phyloP scores from a whole-genome alignment of 768 basidiomycete genomes.

The Mycena indigotica region DNA sequence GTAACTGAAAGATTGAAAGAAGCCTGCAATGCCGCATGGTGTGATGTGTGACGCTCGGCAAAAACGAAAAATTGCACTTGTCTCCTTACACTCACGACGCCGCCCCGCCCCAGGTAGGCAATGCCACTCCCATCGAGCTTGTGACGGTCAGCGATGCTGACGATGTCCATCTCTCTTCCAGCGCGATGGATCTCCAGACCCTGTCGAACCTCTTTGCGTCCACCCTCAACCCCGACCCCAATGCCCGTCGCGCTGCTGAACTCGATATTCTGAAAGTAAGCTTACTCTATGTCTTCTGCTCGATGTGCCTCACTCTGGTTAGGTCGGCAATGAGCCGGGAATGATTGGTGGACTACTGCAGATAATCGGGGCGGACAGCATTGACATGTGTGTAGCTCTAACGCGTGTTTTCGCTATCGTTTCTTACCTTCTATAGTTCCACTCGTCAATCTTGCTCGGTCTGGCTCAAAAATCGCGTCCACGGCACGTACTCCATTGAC shows the following conservation, averaged over 20 bases:
- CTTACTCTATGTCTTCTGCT: no score
- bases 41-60: neutral
- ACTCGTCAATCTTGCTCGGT: conserved; percentile 86
- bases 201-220: conserved; percentile 79
- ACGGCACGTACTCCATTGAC: conserved; percentile 62
- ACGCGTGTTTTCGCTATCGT: conserved; percentile 38
- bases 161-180: neutral
- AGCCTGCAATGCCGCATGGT: neutral
- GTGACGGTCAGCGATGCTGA: neutral
- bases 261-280: conserved; percentile 83
- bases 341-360: conserved; percentile 82
- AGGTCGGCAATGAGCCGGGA: conserved; percentile 83
- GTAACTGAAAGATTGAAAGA: no score
- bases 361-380: conserved; percentile 77
- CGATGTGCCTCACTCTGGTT: conserved; percentile 15
- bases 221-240: conserved; percentile 82
- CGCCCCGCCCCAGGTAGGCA: no score
- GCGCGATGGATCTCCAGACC: conserved; percentile 70
- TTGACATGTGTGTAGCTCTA: conserved; percentile 66
- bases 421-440: conserved; percentile 45
- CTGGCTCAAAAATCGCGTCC: conserved; percentile 89
- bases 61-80: conserved; percentile 1
- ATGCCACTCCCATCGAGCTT: neutral
- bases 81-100: conserved; percentile 1
- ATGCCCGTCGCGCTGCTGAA: conserved; percentile 83